A percentile compares a stretch with the other conserved stretches of the same genome.
Conservation (phyloP, 2,329 filamentous ascomycete genomes). For the Harringtonia lauricola region DNA sequence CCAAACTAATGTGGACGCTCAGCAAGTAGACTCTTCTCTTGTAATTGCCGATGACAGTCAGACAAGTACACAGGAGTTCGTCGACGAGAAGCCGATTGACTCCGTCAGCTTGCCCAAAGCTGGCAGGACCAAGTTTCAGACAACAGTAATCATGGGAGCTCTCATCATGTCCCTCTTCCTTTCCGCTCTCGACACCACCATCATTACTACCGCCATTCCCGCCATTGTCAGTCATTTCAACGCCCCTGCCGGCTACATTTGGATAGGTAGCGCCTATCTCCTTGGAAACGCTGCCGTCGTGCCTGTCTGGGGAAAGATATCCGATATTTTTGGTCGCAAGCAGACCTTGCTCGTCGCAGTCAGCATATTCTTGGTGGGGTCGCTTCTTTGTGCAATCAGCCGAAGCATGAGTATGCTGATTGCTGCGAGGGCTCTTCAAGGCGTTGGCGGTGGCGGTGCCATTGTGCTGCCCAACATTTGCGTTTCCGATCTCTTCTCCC, state of each 20-base stretch:
- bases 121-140: neutral
- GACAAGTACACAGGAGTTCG: neutral
- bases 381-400: slow-evolving; percentile 39
- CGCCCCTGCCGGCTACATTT: slow-evolving; percentile 59
- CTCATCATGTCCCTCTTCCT: slow-evolving; percentile 28
- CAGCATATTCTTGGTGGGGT: slow-evolving; percentile 40
- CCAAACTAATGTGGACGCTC: neutral
- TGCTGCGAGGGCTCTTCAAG: slow-evolving; percentile 42
- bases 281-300: slow-evolving; percentile 55
- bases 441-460: slow-evolving; percentile 42
- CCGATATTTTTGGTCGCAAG: slow-evolving; percentile 49
- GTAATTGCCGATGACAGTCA: neutral
- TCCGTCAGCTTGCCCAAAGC: neutral
- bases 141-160: neutral
- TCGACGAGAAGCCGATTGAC: neutral
- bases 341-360: slow-evolving; percentile 37
- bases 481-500: slow-evolving; percentile 30
- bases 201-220: slow-evolving; percentile 55
- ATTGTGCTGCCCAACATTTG: slow-evolving; percentile 45
- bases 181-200: slow-evolving; percentile 44
- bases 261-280: slow-evolving; percentile 65
- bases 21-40: neutral
- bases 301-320: slow-evolving; percentile 57
- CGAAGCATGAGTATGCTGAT: slow-evolving; percentile 40
- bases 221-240: slow-evolving; percentile 51